Evolutionary conservation across 805 yeast species (phyloP), one percentile per base, ranked within the genome.

Genomic region (Yarrowia divulgata): DNA sequence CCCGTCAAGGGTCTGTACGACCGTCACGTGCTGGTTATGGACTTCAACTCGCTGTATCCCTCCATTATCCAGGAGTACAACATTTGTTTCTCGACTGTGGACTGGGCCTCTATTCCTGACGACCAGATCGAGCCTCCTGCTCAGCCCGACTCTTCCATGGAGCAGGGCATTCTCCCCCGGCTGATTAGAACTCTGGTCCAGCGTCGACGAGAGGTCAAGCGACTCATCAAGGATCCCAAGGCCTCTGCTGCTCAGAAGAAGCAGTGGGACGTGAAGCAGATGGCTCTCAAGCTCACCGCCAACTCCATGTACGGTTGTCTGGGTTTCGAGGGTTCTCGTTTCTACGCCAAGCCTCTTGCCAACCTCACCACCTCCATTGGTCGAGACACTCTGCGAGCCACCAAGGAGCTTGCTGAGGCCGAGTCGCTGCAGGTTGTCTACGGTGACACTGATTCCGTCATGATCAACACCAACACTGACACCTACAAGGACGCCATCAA

Each of bases 281-380:
- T 90, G 77, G 98, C 99, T 0, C 85, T 95, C 77, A 95, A 95
- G 78, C 83, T 95, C 77, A 96, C 99, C 1, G 99, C 99, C 37
- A 95, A 95, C 79, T 95, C 99, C n/a, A 94, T 95, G 98, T 95
- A 95, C 80, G 99, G 99, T 76, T 95, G 98, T 85, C 84, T 95
- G 74, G 99, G 99, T 73, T 93, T 88, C 78, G 90, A 90, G 8
- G 85, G 90, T 74, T 92, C 98, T 29, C 85, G 99, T 75, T 95
- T 95, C 78, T 94, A 93, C 76, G 99, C 99, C 13, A 90, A 91
- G 75, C 97, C 98, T 0, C 82, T 95, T 73, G 99, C 99, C 6
- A 91, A 91, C 93, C 82, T 95, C 75, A 97, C 93, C 70, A 95
- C 99, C 2, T 90, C 88, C 74, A 91, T 93, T 78, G 99, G 99